Percentiles rank a stretch among this genome's conserved stretches.
Evolutionary conservation across 2,329 filamentous ascomycete species (phyloP).

Genomic region (Ascochyta rabiei): DNA sequence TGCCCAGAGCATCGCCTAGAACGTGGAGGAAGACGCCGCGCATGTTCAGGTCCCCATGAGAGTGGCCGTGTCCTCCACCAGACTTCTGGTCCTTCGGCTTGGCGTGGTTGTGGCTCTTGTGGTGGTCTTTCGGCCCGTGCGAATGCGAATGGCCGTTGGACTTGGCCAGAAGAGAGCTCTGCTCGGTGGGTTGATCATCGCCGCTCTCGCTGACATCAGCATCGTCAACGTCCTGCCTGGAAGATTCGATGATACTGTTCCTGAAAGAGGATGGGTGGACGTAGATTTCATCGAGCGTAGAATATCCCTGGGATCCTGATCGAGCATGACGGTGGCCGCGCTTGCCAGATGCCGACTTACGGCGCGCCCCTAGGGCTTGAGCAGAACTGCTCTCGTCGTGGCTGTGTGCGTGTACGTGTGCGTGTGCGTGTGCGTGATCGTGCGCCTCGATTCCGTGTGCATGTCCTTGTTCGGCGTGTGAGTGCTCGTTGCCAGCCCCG

Average conservation of each 20-base stretch:
- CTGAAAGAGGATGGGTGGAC: constrained; percentile 90
- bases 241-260: constrained; percentile 90
- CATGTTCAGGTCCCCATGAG: constrained; percentile 93
- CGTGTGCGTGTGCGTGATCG: constrained; percentile 41
- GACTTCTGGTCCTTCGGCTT: constrained; percentile 70
- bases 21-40: constrained; percentile 72
- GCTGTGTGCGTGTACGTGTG: constrained; percentile 46
- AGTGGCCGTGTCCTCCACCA: constrained; percentile 71
- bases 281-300: constrained; percentile 71
- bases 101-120: constrained; percentile 80
- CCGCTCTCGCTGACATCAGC: constrained; percentile 63
- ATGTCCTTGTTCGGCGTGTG: constrained; percentile 60
- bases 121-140: constrained; percentile 46
- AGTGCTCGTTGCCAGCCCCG: constrained; percentile 48
- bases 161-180: constrained; percentile 45
- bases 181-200: constrained; percentile 56
- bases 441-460: constrained; percentile 53
- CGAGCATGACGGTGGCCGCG: constrained; percentile 62
- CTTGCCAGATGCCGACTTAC: constrained; percentile 38
- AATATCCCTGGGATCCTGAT: constrained; percentile 62
- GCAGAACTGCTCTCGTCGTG: constrained; percentile 57
- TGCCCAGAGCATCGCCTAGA: constrained; percentile 83
- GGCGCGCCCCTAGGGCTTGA: constrained; percentile 22
- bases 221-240: constrained; percentile 63
- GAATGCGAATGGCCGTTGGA: constrained; percentile 17